Evolutionary conservation across 1,139 yeast species (phyloP), one percentile per base, ranked within the genome.

Genomic region (Geotrichum candidum): DNA sequence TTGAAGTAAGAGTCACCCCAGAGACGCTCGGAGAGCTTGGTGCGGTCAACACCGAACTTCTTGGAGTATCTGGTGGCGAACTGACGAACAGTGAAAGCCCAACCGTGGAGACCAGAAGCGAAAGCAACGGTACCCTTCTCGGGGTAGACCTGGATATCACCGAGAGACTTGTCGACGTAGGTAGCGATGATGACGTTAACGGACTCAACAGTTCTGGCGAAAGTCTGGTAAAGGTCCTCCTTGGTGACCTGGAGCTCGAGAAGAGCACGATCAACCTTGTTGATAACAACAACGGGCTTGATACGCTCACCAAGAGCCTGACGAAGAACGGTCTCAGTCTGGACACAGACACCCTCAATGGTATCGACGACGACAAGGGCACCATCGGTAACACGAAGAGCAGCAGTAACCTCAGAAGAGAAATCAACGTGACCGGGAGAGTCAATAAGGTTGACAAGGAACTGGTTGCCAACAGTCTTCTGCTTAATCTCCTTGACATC

Each of bases 391-490:
- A 94, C 98, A 86, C 99, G 94, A 79, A 94, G 87, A 81, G 99
- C 99, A 75, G 99, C 98, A 77, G 99, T 94, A 77, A 94, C 99
- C 84, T 94, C 99, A 74, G 99, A 94, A 69, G 98, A 92, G 94
- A 94, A 94, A 84, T 94, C 99, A 86, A 94, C 98, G 98, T 94
- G 99, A 88, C 99, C 99, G 82, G 99, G 99, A 73, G 99, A 94
- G 82, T 94, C 99, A 76, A 94, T 94, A 87, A 94, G 86, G 90
- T 94, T 94, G 74, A 94, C 85, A 83, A 94, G 88, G 87, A 92
- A 94, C 79, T 88, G 85, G 87, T 84, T 89, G 81, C 98, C 98
- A 38, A 78, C 88, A 70, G 96, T 88, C 85, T 92, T 91, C 84
- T 94, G 98, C 80, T 85, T 82, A 82, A 94, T 92, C 78, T 92